These are phyloP conservation scores for Cyathus striatus DNA, from an alignment of 768 basidiomycete species.

Conservation along the genomic window DNA sequence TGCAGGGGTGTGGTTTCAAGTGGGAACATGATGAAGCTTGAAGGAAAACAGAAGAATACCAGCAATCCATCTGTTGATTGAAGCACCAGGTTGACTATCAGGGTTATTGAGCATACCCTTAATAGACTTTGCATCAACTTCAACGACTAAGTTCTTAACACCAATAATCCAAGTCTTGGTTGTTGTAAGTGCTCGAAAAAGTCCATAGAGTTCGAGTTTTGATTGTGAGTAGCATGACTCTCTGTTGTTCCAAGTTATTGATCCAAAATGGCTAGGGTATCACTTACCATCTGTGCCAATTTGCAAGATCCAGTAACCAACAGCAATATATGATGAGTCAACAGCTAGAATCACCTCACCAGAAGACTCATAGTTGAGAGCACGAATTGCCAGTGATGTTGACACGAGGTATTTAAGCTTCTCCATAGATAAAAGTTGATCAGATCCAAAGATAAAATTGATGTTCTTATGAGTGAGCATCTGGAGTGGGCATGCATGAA, in stretches of 20 bases:
- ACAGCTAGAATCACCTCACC: constrained; percentile 21
- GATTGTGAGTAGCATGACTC: constrained; percentile 30
- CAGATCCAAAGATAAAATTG: constrained; percentile 22
- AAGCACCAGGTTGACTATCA: constrained; percentile 26
- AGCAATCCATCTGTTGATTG: constrained; percentile 38
- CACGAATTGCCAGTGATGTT: constrained; percentile 16
- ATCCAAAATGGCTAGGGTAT: constrained; percentile 24
- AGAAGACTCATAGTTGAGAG: constrained; percentile 16
- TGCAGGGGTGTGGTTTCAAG: constrained; percentile 11
- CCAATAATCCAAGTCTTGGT: constrained; percentile 10
- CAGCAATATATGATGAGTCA: constrained; percentile 21
- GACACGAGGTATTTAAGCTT: constrained; percentile 19
- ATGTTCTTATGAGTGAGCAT: constrained; percentile 12
- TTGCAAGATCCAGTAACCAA: constrained; percentile 15
- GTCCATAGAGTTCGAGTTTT: constrained; percentile 32
- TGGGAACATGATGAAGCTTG: constrained; percentile 29
- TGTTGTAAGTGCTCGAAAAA: constrained; percentile 18
- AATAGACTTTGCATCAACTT: constrained; percentile 34
- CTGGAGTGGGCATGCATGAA: constrained; percentile 10
- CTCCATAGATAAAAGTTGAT: constrained; percentile 10
- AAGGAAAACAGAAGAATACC: constrained; percentile 33
- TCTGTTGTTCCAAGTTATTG: constrained; percentile 21
- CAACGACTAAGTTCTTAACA: constrained; percentile 22
- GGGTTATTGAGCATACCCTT: constrained; percentile 37
- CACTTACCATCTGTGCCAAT: constrained; percentile 10